Percentiles rank a stretch among this genome's conserved stretches.
Conservation (phyloP, 2,329 filamentous ascomycete genomes). For the Pseudogymnoascus sp. region DNA sequence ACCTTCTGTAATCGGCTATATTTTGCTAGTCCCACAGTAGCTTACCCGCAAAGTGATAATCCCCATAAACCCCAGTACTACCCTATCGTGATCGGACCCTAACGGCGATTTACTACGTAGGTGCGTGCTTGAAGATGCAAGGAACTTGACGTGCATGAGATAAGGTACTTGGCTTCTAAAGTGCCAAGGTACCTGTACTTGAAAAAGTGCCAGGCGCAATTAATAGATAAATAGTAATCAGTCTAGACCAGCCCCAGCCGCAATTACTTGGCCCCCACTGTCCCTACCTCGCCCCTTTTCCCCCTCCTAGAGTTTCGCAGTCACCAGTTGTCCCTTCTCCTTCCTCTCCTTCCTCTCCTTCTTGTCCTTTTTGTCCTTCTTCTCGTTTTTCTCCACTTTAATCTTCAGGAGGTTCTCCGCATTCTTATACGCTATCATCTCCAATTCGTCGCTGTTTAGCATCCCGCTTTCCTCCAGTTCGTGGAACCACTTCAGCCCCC, state of each 20-base stretch:
- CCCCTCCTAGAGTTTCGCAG: neutral
- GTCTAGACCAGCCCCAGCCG: neutral
- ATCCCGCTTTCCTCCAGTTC: conserved; percentile 42
- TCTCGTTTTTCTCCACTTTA: neutral
- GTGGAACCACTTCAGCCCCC: conserved; percentile 41
- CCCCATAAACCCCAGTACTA: too few relatives aligned
- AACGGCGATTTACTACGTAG: neutral
- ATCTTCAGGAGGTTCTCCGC: conserved; percentile 38
- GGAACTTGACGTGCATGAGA: neutral
- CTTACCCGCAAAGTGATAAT: too few relatives aligned
- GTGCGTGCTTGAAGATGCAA: neutral
- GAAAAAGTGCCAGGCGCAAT: neutral
- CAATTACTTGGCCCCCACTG: too few relatives aligned
- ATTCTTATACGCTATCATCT: conserved; percentile 43
- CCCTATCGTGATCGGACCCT: neutral
- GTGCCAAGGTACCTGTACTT: neutral
- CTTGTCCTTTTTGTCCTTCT: neutral
- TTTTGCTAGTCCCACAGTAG: too few relatives aligned
- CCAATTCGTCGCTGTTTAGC: conserved; percentile 41
- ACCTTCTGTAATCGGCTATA: too few relatives aligned
- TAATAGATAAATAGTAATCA: neutral
- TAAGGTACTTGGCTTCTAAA: neutral
- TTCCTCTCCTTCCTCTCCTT: neutral
- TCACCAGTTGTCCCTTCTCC: neutral
- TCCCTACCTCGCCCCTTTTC: neutral